phyloP scores from a whole-genome alignment of 306 rosid species.

The Gillenia trifoliata region DNA sequence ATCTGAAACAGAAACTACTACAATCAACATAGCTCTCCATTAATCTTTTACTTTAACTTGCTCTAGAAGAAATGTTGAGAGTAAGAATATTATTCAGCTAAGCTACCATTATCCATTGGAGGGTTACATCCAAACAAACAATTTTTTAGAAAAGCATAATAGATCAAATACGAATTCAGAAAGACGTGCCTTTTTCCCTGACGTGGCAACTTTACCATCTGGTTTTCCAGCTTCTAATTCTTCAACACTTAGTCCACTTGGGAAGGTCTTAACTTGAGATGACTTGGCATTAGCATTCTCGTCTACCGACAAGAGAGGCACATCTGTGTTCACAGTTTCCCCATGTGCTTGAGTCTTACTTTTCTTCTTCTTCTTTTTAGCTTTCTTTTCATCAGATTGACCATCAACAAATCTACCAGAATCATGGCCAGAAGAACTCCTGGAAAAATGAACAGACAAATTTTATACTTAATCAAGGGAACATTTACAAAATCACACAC shows the following conservation, averaged over 20 bases:
- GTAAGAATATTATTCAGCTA: background rate
- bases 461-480: background rate
- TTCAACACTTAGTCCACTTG: slow-evolving; percentile 53
- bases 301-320: slow-evolving; percentile 24
- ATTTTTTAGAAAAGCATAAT: background rate
- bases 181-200: slow-evolving; percentile 58
- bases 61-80: background rate
- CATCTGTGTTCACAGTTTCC: slow-evolving; percentile 28
- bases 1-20: slow-evolving; percentile 49
- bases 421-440: slow-evolving; percentile 23
- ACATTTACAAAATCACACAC: background rate
- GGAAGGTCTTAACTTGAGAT: slow-evolving; percentile 43
- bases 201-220: slow-evolving; percentile 59
- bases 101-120: background rate
- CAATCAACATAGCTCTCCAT: background rate
- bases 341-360: slow-evolving; percentile 36
- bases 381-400: slow-evolving; percentile 34
- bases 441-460: slow-evolving; percentile 14
- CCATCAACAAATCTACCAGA: slow-evolving; percentile 31
- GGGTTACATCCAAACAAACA: background rate
- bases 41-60: background rate
- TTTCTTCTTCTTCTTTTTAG: slow-evolving; percentile 43
- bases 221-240: slow-evolving; percentile 57
- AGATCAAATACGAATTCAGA: background rate
- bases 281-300: slow-evolving; percentile 22